phyloP scores from a whole-genome alignment of 179 eudicot genomes.

The Heliamphora pulchella region DNA sequence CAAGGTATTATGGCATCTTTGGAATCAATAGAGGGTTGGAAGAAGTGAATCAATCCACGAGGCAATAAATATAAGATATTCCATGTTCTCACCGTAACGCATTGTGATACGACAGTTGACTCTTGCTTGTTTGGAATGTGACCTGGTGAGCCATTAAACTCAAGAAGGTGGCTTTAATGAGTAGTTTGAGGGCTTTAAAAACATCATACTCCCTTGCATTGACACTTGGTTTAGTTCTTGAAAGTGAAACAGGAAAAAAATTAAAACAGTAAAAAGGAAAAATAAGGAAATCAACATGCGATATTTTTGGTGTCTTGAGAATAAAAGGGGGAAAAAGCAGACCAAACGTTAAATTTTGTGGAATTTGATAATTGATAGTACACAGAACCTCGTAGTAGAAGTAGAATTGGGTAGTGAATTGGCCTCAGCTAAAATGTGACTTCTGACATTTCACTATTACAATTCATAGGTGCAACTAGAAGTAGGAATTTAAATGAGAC shows the following conservation, averaged over 20 bases:
- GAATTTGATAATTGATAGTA: too few species aligned
- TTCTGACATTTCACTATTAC: too few species aligned
- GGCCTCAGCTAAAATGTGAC: too few species aligned
- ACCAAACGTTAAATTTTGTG: too few species aligned
- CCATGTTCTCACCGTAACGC: not conserved
- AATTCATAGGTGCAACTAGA: too few species aligned
- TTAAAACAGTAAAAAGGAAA: too few species aligned
- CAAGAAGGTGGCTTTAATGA: not conserved
- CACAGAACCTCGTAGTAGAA: too few species aligned
- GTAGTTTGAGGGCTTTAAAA: not conserved
- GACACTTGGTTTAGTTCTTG: not conserved
- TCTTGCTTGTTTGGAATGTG: not conserved
- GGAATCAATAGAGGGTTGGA: not conserved
- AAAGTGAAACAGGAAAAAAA: too few species aligned
- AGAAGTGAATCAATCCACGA: not conserved
- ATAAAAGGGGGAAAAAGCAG: too few species aligned
- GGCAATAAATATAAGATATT: not conserved
- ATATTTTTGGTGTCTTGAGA: not conserved
- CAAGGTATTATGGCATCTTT: not conserved
- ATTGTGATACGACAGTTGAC: not conserved
- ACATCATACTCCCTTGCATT: not conserved
- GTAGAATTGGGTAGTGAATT: too few species aligned
- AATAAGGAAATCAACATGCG: too few species aligned
- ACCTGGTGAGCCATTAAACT: not conserved
- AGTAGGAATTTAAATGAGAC: too few species aligned